phyloP scores from a whole-genome alignment of 202 grass and related monocot genomes.

The Panicum hallii region DNA sequence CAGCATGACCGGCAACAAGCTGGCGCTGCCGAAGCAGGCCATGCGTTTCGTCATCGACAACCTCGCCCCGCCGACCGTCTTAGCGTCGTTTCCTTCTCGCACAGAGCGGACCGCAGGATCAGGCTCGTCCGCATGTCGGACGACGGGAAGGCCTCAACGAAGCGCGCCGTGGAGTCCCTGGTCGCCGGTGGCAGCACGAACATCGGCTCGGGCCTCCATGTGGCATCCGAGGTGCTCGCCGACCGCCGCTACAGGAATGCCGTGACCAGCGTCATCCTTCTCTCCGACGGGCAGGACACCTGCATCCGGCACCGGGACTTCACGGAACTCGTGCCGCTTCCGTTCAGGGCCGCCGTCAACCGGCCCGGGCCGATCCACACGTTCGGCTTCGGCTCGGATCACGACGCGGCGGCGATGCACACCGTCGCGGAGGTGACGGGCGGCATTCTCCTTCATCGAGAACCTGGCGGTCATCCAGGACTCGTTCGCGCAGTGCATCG shows the following conservation, averaged over 20 bases:
- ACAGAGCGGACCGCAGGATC: conserved; percentile 15
- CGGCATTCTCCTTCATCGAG: conserved; percentile 81
- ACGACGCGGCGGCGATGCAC: conserved; percentile 79
- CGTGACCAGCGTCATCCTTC: conserved; percentile 66
- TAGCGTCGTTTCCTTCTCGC: conserved; percentile 49
- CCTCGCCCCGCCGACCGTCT: conserved; percentile 45
- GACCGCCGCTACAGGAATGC: conserved; percentile 55
- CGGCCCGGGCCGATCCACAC: conserved; percentile 63
- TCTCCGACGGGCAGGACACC: conserved; percentile 76
- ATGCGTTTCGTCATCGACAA: conserved; percentile 65
- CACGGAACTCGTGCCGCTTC: conserved; percentile 56
- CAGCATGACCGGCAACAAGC: conserved; percentile 57
- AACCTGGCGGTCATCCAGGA: conserved; percentile 62
- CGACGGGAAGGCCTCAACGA: conserved; percentile 37
- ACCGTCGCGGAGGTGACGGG: conserved; percentile 60
- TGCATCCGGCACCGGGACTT: conserved; percentile 9
- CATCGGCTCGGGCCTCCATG: conserved; percentile 58
- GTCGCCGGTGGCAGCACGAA: conserved; percentile 43
- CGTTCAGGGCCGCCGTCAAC: conserved; percentile 18
- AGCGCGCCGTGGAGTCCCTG: conserved; percentile 50
- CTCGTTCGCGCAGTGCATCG: conserved; percentile 89
- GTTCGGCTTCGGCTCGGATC: conserved; percentile 71
- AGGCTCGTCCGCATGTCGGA: conserved; percentile 46
- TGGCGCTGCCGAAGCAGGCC: conserved; percentile 60
- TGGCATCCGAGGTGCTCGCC: conserved; percentile 63